Conservation (phyloP, 148 eudicot genomes). For the Chenopodium suecicum region DNA sequence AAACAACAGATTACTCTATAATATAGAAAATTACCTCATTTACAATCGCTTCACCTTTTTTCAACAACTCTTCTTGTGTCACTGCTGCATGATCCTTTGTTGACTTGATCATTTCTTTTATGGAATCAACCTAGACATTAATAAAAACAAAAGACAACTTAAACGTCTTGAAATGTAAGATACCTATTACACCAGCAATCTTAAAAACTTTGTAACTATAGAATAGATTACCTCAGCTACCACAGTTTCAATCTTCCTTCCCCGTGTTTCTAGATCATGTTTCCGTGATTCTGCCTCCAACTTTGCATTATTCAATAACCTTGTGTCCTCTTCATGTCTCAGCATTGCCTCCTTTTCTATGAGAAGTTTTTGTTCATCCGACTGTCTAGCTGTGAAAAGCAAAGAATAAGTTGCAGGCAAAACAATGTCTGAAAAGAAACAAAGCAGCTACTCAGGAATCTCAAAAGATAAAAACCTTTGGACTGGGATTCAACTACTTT, state of each 20-base stretch:
- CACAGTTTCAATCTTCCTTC: conserved; percentile 55
- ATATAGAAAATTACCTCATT: conserved; percentile 45
- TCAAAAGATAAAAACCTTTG: conserved; percentile 47
- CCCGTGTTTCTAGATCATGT: conserved; percentile 49
- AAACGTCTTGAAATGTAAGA: conserved; percentile 3
- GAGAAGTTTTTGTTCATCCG: conserved; percentile 57
- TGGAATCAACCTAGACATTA: conserved; percentile 45
- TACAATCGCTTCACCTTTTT: conserved; percentile 55
- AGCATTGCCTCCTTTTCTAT: conserved; percentile 61
- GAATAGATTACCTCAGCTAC: conserved; percentile 52
- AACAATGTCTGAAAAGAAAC: conserved; percentile 13
- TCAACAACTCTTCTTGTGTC: conserved; percentile 47
- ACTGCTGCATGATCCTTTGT: conserved; percentile 55
- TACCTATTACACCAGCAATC: not conserved
- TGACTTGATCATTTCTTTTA: conserved; percentile 40
- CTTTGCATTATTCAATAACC: conserved; percentile 58
- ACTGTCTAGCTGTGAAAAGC: conserved; percentile 50
- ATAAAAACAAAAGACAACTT: conserved; percentile 3
- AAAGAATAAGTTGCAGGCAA: conserved; percentile 5
- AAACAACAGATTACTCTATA: not conserved
- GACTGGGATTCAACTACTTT: conserved; percentile 69
- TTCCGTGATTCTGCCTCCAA: conserved; percentile 61
- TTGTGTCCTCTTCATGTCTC: conserved; percentile 47
- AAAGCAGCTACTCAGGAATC: not conserved
- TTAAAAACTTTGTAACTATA: too few species aligned